Conservation (phyloP, 495 filamentous ascomycete genomes). For the Parmelia sp. region DNA sequence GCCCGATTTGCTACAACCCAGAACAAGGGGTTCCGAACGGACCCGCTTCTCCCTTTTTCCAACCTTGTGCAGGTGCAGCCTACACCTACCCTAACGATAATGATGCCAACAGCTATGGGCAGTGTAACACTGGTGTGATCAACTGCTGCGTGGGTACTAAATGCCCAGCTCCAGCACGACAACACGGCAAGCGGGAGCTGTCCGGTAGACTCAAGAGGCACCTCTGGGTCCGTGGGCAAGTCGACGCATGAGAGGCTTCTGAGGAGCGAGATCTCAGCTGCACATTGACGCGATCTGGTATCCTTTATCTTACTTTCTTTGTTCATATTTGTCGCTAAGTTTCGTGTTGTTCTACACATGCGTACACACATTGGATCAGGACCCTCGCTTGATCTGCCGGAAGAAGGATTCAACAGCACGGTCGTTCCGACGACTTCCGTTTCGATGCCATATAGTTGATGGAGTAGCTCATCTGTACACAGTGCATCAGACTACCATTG, state of each 20-base stretch:
- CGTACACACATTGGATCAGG: background rate
- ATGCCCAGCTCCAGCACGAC: constrained; percentile 14
- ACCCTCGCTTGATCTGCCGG: background rate
- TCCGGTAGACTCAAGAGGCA: background rate
- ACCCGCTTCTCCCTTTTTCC: constrained; percentile 24
- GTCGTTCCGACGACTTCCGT: background rate
- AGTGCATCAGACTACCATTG: background rate
- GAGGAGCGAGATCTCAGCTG: background rate
- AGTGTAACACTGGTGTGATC: constrained; percentile 22
- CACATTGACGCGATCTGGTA: background rate
- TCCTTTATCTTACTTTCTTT: background rate
- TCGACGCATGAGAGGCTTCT: background rate
- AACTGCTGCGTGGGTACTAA: constrained; percentile 25
- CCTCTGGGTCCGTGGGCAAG: background rate
- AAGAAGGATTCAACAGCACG: background rate
- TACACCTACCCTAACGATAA: constrained; percentile 29
- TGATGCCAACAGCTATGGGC: constrained; percentile 23
- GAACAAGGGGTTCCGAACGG: constrained; percentile 13
- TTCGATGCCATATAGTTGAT: background rate
- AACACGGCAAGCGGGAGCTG: constrained; percentile 7
- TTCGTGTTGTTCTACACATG: background rate
- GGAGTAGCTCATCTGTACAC: background rate
- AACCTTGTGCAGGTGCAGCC: constrained; percentile 26
- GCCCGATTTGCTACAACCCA: constrained; percentile 22
- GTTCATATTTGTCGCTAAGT: background rate